Evolutionary conservation across 176 grass and related monocot genomes (phyloP).

Genomic region (Urochloa ruziziensis): DNA sequence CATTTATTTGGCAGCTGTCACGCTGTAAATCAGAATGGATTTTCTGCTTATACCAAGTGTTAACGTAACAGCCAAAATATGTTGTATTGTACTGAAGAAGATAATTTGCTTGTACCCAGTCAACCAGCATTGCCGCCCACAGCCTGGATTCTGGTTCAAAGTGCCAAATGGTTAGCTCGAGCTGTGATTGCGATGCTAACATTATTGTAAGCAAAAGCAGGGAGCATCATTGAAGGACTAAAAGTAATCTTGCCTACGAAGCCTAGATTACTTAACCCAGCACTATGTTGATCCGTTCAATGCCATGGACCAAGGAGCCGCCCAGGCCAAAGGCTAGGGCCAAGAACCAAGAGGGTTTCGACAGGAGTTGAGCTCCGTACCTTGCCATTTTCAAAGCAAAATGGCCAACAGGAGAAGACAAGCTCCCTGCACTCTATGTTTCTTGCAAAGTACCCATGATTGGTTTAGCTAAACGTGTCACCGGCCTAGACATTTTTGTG

Average conservation of each 20-base stretch:
- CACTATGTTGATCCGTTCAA: conserved; percentile 37
- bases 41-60: neutral
- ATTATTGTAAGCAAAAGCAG: conserved; percentile 16
- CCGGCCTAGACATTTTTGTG: conserved; percentile 8
- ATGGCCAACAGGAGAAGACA: conserved; percentile 34
- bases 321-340: conserved; percentile 20
- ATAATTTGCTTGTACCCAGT: neutral
- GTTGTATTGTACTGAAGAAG: too few relatives aligned
- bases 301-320: conserved; percentile 18
- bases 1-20: neutral
- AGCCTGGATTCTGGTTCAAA: conserved; percentile 20
- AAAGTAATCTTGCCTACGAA: conserved; percentile 44
- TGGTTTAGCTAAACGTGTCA: neutral
- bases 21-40: neutral
- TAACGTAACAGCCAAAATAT: too few relatives aligned
- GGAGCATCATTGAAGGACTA: conserved; percentile 23
- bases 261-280: conserved; percentile 24
- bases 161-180: conserved; percentile 39
- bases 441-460: neutral
- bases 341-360: conserved; percentile 26
- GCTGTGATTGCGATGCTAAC: neutral
- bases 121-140: conserved; percentile 31
- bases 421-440: neutral
- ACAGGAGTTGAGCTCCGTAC: conserved; percentile 39
- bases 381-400: conserved; percentile 20